Evolutionary conservation across 306 rosid genomes (phyloP).

Genomic region (Medicago arabica): DNA sequence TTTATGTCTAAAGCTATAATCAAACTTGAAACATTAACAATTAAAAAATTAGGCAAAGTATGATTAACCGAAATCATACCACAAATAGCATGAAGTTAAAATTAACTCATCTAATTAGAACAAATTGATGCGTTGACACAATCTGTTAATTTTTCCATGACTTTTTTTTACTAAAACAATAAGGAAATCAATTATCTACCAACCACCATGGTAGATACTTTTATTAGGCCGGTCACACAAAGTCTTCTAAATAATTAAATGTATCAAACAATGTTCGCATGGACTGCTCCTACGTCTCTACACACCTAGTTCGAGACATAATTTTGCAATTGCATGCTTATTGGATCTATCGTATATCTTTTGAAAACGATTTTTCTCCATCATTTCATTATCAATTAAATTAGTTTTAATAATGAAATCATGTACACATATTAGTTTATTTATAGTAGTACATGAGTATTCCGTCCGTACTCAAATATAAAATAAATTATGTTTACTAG

Average conservation of each 20-base stretch:
- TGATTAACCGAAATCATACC: not conserved
- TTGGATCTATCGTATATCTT: slow-evolving; percentile 25
- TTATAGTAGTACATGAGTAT: not conserved
- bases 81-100: not conserved
- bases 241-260: slow-evolving; percentile 40
- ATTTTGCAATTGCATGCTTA: slow-evolving; percentile 38
- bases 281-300: slow-evolving; percentile 18
- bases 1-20: not conserved
- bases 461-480: not conserved
- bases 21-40: not conserved
- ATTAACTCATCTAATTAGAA: not conserved
- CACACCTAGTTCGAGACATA: slow-evolving; percentile 25
- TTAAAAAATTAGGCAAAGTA: not conserved
- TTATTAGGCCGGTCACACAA: slow-evolving; percentile 38
- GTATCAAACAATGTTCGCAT: not conserved
- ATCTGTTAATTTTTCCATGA: not conserved
- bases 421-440: not conserved
- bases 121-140: not conserved
- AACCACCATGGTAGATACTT: slow-evolving; percentile 12
- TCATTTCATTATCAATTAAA: slow-evolving; percentile 2
- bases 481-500: not conserved
- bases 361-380: slow-evolving; percentile 29
- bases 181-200: not conserved
- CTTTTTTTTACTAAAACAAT: not conserved
- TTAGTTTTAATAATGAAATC: not conserved